Evolutionary conservation across 768 basidiomycete species (phyloP), one percentile per base, ranked within the genome.

Genomic region (Coprinopsis cinerea): DNA sequence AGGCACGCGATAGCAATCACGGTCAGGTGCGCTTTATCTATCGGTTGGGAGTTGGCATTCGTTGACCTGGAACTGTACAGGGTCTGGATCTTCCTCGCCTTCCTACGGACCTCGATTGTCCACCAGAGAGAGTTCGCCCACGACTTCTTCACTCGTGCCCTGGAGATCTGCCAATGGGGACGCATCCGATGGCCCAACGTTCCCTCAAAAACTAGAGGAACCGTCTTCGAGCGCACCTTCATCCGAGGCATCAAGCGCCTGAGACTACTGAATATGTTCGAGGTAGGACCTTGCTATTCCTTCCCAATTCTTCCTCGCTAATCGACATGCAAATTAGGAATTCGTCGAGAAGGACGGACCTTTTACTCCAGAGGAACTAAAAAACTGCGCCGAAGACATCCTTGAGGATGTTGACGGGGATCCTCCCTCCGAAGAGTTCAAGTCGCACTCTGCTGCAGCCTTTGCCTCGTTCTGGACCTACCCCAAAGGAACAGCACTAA

Each of bases 141-240:
- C n/a, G 65, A 71, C 50, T 71, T 65, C 36, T 67, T 64, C 34
- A 57, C 59, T 13, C 60, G 63, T 5, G 68, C 67, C 3, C 47
- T 75, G 17, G 70, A 74, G 13, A 52, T 76, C 15, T 59, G 77
- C 2, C 59, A 71, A 26, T 74, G 75, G 70, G 77, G 78, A 18
- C 48, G 58, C 2, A 54, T 57, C 22, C 46, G 53, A 5, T 78
- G 74, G 70, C 56, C 64, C 27, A 56, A 75, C 51, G 69, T 77
- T 6, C 54, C 68, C 1, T 49, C 32, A 20, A 54, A 64, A n/a
- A 65, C 71, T 15, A 60, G 71, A 13, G 76, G 77, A 3, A 59
- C 57, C 9, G 67, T 79, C 11, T 79, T 79, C 45, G 64, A 69
- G 24, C 37, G 48, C 2, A 66, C 67, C 3, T 75, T 75, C 54